Base-by-base conservation (phyloP, 1,284 basidiomycete species). In the Puccinia coronata region DNA sequence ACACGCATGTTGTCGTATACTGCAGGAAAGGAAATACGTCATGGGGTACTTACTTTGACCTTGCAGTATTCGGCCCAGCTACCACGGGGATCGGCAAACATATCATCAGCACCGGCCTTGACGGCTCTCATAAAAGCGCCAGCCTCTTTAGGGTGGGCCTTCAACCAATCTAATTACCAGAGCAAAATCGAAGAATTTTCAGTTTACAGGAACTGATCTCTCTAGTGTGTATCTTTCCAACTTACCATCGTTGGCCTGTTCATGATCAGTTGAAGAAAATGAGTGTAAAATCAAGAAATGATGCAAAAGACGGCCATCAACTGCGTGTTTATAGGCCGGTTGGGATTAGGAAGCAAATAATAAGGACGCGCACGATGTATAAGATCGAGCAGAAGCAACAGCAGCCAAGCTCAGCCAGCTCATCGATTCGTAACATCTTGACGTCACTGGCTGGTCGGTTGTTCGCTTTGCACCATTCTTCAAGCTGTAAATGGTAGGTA, bases 391-490 rank as follows among this genome's bases (percentile, higher is more conserved):
- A 87, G 84, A 87, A 87, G 83, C 86, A 86, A 82, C 86, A 87
- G 84, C 86, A 86, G 61, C 86, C 86, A 2, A 87, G 83, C 81
- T 85, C 84, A 51, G 86, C 86, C 11, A 87, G 84, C 74, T 84
- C 85, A 84, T 84, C 86, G 83, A 85, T 87, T 83, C 83, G 84
- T 36, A 87, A 84, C 86, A 87, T 87, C 82, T 87, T 85, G 82
- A 87, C 87, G 80, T 87, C 87, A 20, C 83, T 82, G 65, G 84
- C 82, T 53, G 86, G 84, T 61, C 86, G 85, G 11, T 83, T 84
- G 69, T 85, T 83, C 73, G 83, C 79, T 78, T 86, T 85, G 84
- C 86, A 86, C 86, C 86, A 87, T 76, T 86, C 85, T 72, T 87
- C 86, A 57, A 87, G 84, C 84, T 87, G 53, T 4, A 65, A 76